Evolutionary conservation across 1,284 basidiomycete genomes (phyloP), one percentile per base, ranked within the genome.

Genomic region (Sanghuangporus weigelae): DNA sequence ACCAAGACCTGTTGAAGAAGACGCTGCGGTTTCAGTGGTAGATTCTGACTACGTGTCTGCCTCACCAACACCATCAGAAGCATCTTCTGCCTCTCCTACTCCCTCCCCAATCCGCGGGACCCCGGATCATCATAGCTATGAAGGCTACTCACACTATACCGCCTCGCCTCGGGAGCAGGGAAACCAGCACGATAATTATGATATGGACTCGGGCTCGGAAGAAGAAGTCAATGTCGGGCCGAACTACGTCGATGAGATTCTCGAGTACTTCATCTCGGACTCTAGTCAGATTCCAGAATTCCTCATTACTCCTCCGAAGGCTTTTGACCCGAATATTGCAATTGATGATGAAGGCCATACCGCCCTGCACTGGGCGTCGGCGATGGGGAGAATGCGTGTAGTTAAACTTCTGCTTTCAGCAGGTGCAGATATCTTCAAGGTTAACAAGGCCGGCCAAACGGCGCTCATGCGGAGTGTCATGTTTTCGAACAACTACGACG

Each of bases 401-500:
- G 95, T 99, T 70, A 99, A 98, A 75, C 82, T 99, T 4, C 82
- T 99, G 5, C 83, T 99, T 36, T 92, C 93, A 0, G 93, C 96
- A 1, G 96, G 96, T 35, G 96, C 96, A 11, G 95, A 98, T 74
- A 95, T 98, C 68, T 99, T 98, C 81, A 91, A 93, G 69, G 95
- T 96, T 69, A 99, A 99, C 80, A 92, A 92, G 73, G 87, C 94
- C 26, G 97, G 97, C 31, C 97, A 99, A 75, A 99, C 97, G 10
- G 92, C 97, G 0, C 79, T 99, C 60, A 99, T 99, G 97, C 92
- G 97, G 23, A 92, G 90, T 68, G 97, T 98, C 72, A 99, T 99
- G 97, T 99, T 99, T 75, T 94, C 95, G 65, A 99, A 99, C 78
- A 99, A 99, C 76, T 99, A 99, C 74, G 97, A 99, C 76, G 90